These are phyloP conservation scores for Picea glauca DNA, from an alignment of 75 land plant species.

Conservation along the genomic window DNA sequence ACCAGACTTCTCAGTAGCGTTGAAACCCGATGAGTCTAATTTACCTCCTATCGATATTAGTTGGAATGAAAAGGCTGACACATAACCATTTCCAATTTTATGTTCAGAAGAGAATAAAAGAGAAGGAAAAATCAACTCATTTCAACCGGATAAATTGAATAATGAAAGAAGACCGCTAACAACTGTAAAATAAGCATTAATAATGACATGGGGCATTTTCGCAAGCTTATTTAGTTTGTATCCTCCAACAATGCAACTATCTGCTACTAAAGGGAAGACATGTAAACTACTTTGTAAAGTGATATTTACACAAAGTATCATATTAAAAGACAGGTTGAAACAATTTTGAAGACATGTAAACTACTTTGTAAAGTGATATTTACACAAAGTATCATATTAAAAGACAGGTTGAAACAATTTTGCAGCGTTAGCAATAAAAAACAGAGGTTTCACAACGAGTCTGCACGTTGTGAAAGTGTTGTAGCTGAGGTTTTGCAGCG, in stretches of 20 bases:
- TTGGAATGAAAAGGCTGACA: conserved; percentile 35
- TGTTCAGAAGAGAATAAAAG: conserved; percentile 2
- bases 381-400: background rate
- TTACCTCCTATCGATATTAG: conserved; percentile 64
- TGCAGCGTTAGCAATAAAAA: no score
- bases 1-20: conserved; percentile 82
- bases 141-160: conserved; percentile 3
- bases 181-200: background rate
- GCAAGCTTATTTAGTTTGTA: background rate
- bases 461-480: no score
- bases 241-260: background rate
- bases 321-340: background rate
- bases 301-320: background rate
- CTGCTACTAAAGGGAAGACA: background rate
- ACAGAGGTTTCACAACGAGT: no score
- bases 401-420: no score
- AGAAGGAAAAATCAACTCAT: background rate
- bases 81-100: background rate
- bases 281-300: conserved; percentile 8
- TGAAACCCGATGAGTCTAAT: conserved; percentile 72
- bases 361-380: background rate
- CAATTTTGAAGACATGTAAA: background rate
- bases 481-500: no score
- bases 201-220: conserved; percentile 2
- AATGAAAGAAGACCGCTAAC: background rate